A percentile compares a stretch with the other conserved stretches of the same genome.
phyloP scores from a whole-genome alignment of 768 basidiomycete genomes.

The Serendipita sp. region DNA sequence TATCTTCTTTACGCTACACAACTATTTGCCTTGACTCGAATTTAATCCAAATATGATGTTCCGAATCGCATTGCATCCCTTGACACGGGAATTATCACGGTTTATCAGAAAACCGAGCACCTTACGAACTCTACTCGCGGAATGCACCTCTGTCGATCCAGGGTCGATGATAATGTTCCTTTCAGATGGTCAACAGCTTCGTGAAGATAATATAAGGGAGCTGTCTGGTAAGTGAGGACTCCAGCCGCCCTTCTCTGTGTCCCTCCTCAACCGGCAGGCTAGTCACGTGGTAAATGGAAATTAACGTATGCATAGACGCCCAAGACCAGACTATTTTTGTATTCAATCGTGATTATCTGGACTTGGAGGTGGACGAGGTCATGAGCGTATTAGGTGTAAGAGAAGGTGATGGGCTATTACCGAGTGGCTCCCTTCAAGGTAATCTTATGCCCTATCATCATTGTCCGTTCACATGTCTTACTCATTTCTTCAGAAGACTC shows the following conservation, averaged over 20 bases:
- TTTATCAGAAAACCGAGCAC: slow-evolving; percentile 34
- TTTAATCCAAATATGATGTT: slow-evolving; percentile 9
- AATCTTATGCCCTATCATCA: background rate
- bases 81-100: background rate
- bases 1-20: too few species aligned
- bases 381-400: slow-evolving; percentile 19
- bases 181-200: slow-evolving; percentile 60
- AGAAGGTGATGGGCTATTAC: background rate
- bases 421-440: background rate
- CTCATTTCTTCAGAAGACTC: background rate
- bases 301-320: slow-evolving; percentile 9
- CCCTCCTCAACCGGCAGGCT: background rate
- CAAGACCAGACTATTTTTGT: slow-evolving; percentile 51
- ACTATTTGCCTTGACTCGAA: background rate
- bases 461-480: background rate
- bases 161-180: slow-evolving; percentile 61
- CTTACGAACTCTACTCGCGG: slow-evolving; percentile 54
- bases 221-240: slow-evolving; percentile 43
- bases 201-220: slow-evolving; percentile 56
- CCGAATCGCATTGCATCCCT: background rate
- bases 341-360: slow-evolving; percentile 69
- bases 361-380: slow-evolving; percentile 49
- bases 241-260: background rate
- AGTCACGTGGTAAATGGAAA: background rate
- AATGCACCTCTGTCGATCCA: slow-evolving; percentile 54